Base-by-base conservation (phyloP, 2,329 filamentous ascomycete species). In the Magnaporthiopsis incrustans region DNA sequence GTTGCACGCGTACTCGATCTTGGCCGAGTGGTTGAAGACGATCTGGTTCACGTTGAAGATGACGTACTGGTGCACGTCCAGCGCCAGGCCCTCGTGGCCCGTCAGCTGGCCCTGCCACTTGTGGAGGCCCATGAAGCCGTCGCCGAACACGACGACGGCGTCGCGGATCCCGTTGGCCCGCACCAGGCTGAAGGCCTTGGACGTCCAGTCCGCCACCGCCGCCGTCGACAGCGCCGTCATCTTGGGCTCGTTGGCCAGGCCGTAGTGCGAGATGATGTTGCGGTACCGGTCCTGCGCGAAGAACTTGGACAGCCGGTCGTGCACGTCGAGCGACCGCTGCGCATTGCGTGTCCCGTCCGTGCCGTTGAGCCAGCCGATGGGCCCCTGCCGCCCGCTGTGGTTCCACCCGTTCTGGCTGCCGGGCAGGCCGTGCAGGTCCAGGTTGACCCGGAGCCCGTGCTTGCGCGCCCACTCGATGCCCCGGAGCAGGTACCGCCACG, bases 361-460 rank as follows among this genome's bases (percentile, higher is more conserved):
- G n/a, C 95, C 95, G 70, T 95, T 95, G 56, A 98, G 78, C 95
- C 95, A 99, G 32, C 86, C 83, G 67, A 98, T 94, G 1, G 77
- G 66, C 1, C 95, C 94, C 73, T 90, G 88, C 12, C 87, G 86
- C 0, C 95, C 95, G 69, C 91, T 96, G 75, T 99, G 95, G 71
- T 97, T 97, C 94, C 94, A 98, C 2, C 95, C 95, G 71, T 99
- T 99, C 73, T 98, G 95, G 66, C 90, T 94, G 0, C 95, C 95
- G 0, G 94, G 94, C 0, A 95, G 81, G n/a, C 84, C 92, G 77
- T 99, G 95, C 5, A 97, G 78, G 74, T 99, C 95, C 4, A 99
- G 85, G 67, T 98, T 98, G 57, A 99, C 87, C 2, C 95, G 89
- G 5, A 99, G 80, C 0, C 95, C 95, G 74, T 97, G 90, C 72